Evolutionary conservation across 345 rosid genomes (phyloP).

Genomic region (Pugionium dolabratum): DNA sequence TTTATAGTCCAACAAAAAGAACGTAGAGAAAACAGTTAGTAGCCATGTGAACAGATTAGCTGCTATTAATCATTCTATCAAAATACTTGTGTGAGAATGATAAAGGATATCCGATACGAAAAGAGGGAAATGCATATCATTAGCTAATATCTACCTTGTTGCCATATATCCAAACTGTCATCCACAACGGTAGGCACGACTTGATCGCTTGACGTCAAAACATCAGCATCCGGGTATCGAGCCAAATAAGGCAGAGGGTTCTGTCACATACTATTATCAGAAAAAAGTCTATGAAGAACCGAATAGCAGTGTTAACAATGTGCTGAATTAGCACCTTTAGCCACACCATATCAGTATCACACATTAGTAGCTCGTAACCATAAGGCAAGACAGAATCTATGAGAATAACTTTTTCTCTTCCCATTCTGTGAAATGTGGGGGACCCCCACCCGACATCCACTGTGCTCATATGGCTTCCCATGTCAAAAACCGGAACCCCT

Average conservation of each 20-base stretch:
- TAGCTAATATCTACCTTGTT: conserved; percentile 62
- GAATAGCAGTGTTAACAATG: conserved; percentile 1
- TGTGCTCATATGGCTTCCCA: conserved; percentile 97
- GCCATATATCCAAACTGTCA: conserved; percentile 95
- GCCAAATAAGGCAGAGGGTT: conserved; percentile 94
- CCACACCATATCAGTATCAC: conserved; percentile 99
- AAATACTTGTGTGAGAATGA: too few relatives aligned
- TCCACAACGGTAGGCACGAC: conserved; percentile 93
- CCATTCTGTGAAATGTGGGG: conserved; percentile 96
- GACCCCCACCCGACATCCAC: conserved; percentile 99
- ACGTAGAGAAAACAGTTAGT: conserved; percentile 27
- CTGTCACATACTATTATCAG: conserved; percentile 45
- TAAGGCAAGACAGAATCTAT: conserved; percentile 83
- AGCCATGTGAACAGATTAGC: conserved; percentile 11
- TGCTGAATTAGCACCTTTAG: conserved; percentile 58
- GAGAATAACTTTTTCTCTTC: conserved; percentile 92
- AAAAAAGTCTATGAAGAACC: background rate
- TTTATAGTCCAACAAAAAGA: conserved; percentile 31
- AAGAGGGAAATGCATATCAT: conserved; percentile 3
- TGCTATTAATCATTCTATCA: background rate
- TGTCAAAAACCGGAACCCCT: conserved; percentile 97
- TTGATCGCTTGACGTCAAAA: conserved; percentile 93
- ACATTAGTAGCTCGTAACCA: conserved; percentile 90
- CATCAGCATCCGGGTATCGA: conserved; percentile 92
- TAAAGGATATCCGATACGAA: background rate